Conservation (phyloP, 2,329 filamentous ascomycete species). For the Neonectria coccinea region DNA sequence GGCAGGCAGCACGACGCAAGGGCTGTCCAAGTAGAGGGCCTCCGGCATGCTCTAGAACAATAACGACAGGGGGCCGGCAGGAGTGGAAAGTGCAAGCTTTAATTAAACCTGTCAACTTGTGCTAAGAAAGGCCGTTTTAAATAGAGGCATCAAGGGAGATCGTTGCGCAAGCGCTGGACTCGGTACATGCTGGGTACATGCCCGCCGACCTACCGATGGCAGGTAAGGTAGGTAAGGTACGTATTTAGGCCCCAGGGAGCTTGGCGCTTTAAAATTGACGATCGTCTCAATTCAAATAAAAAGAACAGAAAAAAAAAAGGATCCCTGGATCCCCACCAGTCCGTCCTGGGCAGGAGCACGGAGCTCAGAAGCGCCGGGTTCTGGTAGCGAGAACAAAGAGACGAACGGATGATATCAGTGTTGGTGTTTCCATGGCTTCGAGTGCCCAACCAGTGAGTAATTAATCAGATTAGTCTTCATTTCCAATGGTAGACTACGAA, state of each 20-base stretch:
- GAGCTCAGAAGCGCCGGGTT: not conserved
- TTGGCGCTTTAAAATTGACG: slow-evolving; percentile 26
- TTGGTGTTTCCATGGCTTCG: not conserved
- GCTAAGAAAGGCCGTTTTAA: not conserved
- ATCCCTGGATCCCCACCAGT: slow-evolving; percentile 13
- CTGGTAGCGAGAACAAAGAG: not conserved
- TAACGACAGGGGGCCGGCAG: not conserved
- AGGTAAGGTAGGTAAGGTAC: too few relatives aligned
- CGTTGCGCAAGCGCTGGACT: not conserved
- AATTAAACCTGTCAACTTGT: not conserved
- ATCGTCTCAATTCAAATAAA: slow-evolving; percentile 26
- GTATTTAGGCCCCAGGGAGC: not conserved
- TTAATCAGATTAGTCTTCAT: not conserved
- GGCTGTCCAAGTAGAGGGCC: not conserved
- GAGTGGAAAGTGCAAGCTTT: not conserved
- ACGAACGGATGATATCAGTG: not conserved
- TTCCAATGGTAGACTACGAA: not conserved
- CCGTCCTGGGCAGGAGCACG: slow-evolving; percentile 17
- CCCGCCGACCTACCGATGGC: not conserved
- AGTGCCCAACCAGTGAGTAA: not conserved
- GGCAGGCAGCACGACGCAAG: not conserved
- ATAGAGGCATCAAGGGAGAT: not conserved
- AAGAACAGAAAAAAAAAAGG: slow-evolving; percentile 3
- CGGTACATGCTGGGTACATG: slow-evolving; percentile 16
- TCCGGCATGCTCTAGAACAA: not conserved